Conservation (phyloP, 306 rosid genomes). For the Ormosia emarginata region DNA sequence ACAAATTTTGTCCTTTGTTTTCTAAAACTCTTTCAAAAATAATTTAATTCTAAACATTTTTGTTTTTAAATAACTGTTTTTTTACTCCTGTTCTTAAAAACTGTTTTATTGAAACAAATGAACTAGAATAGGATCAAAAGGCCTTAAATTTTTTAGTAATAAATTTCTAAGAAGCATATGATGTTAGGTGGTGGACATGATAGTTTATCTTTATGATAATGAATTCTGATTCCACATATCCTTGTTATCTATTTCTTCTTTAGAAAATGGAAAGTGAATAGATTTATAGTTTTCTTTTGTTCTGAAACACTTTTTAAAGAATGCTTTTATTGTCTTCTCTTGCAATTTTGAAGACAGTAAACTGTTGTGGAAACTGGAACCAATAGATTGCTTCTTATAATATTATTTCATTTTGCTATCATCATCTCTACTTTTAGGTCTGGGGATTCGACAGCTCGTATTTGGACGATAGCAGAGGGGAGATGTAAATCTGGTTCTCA, state of each 20-base stretch:
- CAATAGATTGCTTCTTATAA: background rate
- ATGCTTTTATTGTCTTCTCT: background rate
- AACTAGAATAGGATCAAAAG: background rate
- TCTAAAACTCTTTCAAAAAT: background rate
- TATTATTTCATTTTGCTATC: background rate
- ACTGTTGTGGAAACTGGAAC: background rate
- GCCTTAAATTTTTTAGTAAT: background rate
- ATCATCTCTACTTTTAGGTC: conserved; percentile 41
- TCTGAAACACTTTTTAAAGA: background rate
- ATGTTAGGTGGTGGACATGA: background rate
- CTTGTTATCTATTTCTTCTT: background rate
- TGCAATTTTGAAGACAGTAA: background rate
- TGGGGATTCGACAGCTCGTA: conserved; percentile 75
- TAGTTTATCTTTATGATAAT: background rate
- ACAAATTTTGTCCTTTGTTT: background rate
- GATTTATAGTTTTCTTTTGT: background rate
- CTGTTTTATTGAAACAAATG: background rate
- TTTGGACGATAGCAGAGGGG: conserved; percentile 57
- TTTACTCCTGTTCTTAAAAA: background rate
- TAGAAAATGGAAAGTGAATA: background rate
- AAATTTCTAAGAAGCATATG: background rate
- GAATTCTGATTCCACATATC: background rate
- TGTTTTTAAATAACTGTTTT: background rate
- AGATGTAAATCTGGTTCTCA: conserved; percentile 37
- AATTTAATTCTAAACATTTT: background rate